Conservation (phyloP, 1,284 basidiomycete species). For the Phylloporus sp. region DNA sequence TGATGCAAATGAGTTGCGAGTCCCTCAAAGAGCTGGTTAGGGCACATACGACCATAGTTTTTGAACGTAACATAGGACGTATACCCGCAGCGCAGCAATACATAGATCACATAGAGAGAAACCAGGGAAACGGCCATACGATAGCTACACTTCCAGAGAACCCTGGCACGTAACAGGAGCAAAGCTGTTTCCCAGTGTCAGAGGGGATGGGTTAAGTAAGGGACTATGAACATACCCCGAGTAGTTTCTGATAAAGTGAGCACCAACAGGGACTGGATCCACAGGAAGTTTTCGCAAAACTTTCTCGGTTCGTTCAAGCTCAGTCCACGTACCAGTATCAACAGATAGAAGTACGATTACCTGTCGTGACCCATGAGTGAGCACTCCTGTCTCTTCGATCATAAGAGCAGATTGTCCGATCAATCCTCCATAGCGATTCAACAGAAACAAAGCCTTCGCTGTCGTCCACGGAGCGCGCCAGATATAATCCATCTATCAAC, state of each 20-base stretch:
- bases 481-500: slow-evolving; percentile 15
- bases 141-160: not conserved
- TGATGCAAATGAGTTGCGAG: not conserved
- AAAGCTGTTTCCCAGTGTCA: not conserved
- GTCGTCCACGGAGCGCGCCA: slow-evolving; percentile 19
- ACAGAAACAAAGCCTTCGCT: slow-evolving; percentile 14
- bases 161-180: slow-evolving; percentile 3
- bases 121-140: slow-evolving; percentile 1
- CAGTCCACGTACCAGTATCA: not conserved
- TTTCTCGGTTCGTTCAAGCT: not conserved
- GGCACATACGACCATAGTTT: not conserved
- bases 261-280: not conserved
- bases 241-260: slow-evolving; percentile 2
- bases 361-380: slow-evolving; percentile 1
- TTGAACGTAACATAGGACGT: not conserved
- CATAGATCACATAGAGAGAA: slow-evolving; percentile 3
- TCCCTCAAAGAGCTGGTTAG: not conserved
- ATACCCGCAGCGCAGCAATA: not conserved
- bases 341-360: not conserved
- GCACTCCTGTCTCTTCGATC: not conserved
- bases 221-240: not conserved
- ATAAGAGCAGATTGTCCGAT: slow-evolving; percentile 2
- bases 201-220: not conserved
- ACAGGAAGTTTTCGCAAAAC: slow-evolving; percentile 5
- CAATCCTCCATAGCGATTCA: slow-evolving; percentile 11